phyloP scores from a whole-genome alignment of 495 filamentous ascomycete species.

The Tuber calosporum region DNA sequence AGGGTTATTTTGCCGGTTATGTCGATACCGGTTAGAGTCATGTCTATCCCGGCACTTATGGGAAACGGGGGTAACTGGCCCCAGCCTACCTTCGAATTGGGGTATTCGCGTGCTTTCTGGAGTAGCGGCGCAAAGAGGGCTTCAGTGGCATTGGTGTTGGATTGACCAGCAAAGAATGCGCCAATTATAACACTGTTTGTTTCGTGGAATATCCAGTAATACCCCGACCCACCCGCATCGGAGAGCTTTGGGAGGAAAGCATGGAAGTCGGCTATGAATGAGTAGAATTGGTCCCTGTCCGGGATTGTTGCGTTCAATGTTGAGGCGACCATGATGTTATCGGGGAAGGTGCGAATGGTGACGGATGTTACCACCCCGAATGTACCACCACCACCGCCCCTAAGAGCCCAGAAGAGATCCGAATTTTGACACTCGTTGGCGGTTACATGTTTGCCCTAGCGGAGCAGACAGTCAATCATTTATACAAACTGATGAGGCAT shows the following conservation, averaged over 20 bases:
- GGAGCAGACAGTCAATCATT: slow-evolving; percentile 12
- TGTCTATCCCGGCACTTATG: slow-evolving; percentile 10
- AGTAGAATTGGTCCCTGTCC: slow-evolving; percentile 40
- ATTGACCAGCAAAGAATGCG: slow-evolving; percentile 38
- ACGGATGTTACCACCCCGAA: slow-evolving; percentile 50
- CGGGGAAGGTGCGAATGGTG: slow-evolving; percentile 45
- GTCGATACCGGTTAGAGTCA: slow-evolving; percentile 35
- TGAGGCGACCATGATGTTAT: slow-evolving; percentile 17
- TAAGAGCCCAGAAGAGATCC: slow-evolving; percentile 62
- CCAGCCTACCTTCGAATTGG: slow-evolving; percentile 20
- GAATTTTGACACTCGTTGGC: slow-evolving; percentile 54
- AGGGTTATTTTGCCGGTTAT: slow-evolving; percentile 42
- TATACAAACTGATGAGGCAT: neutral
- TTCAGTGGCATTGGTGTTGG: slow-evolving; percentile 17
- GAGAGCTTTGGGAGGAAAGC: slow-evolving; percentile 41
- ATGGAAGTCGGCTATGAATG: slow-evolving; percentile 42
- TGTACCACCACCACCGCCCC: slow-evolving; percentile 54
- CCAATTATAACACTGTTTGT: slow-evolving; percentile 20
- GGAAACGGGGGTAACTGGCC: slow-evolving; percentile 29
- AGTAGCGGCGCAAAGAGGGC: slow-evolving; percentile 20
- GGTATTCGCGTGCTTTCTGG: slow-evolving; percentile 4
- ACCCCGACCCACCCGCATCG: slow-evolving; percentile 44
- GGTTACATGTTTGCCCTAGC: slow-evolving; percentile 49
- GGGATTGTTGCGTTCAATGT: slow-evolving; percentile 44
- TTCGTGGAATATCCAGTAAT: slow-evolving; percentile 43